Conservation (phyloP, 805 yeast genomes). For the Ogataea allantospora region DNA sequence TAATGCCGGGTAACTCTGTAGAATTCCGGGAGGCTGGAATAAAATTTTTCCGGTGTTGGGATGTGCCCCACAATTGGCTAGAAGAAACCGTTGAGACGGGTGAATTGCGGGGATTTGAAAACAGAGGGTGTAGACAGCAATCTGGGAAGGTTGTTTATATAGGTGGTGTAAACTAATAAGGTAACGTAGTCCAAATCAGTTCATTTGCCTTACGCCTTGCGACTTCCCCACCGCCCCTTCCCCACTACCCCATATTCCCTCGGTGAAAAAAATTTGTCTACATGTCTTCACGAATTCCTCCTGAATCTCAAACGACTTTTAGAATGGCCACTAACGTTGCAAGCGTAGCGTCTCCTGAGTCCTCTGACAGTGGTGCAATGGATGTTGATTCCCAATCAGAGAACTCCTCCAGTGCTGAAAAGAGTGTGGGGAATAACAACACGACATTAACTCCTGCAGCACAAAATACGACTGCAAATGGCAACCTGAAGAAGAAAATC, state of each 20-base stretch:
- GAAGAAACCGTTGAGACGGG: slow-evolving; percentile 7
- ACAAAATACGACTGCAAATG: slow-evolving; percentile 21
- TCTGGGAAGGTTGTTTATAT: too few species aligned
- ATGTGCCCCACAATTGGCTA: slow-evolving; percentile 12
- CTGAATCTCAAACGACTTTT: slow-evolving; percentile 29
- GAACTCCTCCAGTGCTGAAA: background rate
- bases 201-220: too few species aligned
- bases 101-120: slow-evolving; percentile 2
- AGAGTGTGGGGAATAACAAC: slow-evolving; percentile 1
- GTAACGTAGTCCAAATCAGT: too few species aligned
- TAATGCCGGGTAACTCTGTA: slow-evolving; percentile 5
- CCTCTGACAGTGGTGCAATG: background rate
- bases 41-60: slow-evolving; percentile 9
- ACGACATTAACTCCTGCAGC: slow-evolving; percentile 23
- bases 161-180: too few species aligned
- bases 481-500: slow-evolving; percentile 24
- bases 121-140: background rate
- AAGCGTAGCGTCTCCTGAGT: slow-evolving; percentile 1
- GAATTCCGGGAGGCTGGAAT: slow-evolving; percentile 1
- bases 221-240: background rate
- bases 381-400: background rate
- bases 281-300: slow-evolving; percentile 29
- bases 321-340: slow-evolving; percentile 29
- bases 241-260: slow-evolving; percentile 9
- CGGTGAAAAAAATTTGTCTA: slow-evolving; percentile 9